These are phyloP conservation scores for Aspergillus cavernicola DNA, from an alignment of 495 filamentous ascomycete species.

Conservation along the genomic window DNA sequence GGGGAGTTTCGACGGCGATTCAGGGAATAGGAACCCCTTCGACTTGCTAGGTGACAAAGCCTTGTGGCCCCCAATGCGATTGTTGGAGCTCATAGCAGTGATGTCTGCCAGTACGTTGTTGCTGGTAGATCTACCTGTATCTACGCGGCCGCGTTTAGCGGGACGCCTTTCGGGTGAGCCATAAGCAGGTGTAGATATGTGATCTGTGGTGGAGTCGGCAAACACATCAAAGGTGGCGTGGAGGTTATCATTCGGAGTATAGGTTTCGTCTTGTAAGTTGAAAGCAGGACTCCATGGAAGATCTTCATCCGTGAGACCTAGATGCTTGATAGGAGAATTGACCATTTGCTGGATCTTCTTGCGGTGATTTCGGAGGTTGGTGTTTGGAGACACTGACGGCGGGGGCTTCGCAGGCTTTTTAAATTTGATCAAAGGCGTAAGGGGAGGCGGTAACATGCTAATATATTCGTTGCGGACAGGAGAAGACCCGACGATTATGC, in stretches of 20 bases:
- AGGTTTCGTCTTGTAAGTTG: conserved; percentile 56
- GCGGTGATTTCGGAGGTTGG: conserved; percentile 89
- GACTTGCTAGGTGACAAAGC: conserved; percentile 26
- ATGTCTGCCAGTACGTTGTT: conserved; percentile 67
- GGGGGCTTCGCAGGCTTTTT: conserved; percentile 78
- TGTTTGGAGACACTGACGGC: conserved; percentile 87
- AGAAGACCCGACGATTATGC: conserved; percentile 52
- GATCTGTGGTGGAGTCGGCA: conserved; percentile 53
- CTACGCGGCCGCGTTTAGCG: conserved; percentile 56
- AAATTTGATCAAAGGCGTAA: conserved; percentile 85
- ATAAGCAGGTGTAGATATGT: conserved; percentile 49
- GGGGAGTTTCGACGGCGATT: conserved; percentile 44
- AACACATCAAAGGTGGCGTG: conserved; percentile 66
- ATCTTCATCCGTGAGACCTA: conserved; percentile 60
- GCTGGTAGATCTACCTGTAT: conserved; percentile 41
- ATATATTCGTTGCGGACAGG: conserved; percentile 52
- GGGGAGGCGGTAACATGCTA: conserved; percentile 67
- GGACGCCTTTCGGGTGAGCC: conserved; percentile 77
- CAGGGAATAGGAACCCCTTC: conserved; percentile 44
- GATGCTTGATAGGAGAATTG: conserved; percentile 75
- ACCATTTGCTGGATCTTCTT: conserved; percentile 82
- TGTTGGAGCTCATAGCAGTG: conserved; percentile 51
- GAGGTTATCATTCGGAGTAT: conserved; percentile 46
- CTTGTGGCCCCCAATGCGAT: conserved; percentile 36
- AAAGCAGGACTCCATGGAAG: conserved; percentile 78